Percentiles rank a stretch among this genome's conserved stretches.
These are phyloP conservation scores for Salinomyces thailandicus DNA, from an alignment of 2,329 filamentous ascomycete species.

Conservation along the genomic window DNA sequence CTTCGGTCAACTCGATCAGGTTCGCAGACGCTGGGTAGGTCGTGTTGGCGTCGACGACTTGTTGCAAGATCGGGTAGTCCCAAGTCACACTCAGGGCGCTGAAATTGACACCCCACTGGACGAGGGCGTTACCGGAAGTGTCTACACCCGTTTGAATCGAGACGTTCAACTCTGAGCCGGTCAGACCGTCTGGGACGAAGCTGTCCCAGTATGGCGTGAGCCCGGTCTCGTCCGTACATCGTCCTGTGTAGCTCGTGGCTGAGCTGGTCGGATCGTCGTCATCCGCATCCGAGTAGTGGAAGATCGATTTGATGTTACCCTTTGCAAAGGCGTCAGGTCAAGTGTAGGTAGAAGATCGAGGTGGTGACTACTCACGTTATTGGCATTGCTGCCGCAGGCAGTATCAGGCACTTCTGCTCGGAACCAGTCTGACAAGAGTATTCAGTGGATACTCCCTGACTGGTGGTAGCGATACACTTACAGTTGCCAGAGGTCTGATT, in stretches of 20 bases:
- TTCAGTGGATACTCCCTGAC: no score
- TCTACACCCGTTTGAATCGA: slow-evolving; percentile 20
- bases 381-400: not conserved
- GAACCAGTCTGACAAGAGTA: not conserved
- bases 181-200: slow-evolving; percentile 19
- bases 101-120: slow-evolving; percentile 34
- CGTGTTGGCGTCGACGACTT: slow-evolving; percentile 31
- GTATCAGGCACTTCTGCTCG: not conserved
- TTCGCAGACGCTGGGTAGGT: slow-evolving; percentile 26
- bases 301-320: slow-evolving; percentile 27
- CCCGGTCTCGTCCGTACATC: slow-evolving; percentile 32
- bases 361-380: no score
- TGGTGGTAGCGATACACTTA: no score
- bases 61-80: slow-evolving; percentile 35
- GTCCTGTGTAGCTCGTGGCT: slow-evolving; percentile 24
- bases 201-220: slow-evolving; percentile 32
- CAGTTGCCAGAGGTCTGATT: not conserved
- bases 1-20: slow-evolving; percentile 25
- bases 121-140: slow-evolving; percentile 18
- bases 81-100: slow-evolving; percentile 34
- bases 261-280: slow-evolving; percentile 21
- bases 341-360: no score
- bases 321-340: no score
- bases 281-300: slow-evolving; percentile 30
- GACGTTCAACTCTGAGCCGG: slow-evolving; percentile 17